Percentiles rank a stretch among this genome's conserved stretches.
phyloP scores from a whole-genome alignment of 176 grass and related monocot species.

The Pharus latifolius region DNA sequence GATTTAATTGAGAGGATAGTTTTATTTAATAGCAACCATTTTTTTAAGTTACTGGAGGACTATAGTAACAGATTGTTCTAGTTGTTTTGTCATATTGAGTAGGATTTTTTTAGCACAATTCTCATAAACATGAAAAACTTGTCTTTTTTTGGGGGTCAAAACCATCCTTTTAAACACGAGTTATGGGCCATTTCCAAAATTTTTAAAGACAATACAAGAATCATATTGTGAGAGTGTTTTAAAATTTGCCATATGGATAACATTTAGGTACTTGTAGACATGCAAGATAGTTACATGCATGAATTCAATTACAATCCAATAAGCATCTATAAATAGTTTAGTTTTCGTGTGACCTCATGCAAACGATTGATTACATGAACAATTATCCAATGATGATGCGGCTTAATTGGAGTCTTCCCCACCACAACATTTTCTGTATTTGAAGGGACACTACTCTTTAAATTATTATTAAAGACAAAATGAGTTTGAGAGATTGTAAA shows the following conservation, averaged over 20 bases:
- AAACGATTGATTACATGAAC: not conserved
- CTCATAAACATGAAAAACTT: no score
- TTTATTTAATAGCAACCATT: not conserved
- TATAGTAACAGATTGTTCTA: not conserved
- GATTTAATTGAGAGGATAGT: not conserved
- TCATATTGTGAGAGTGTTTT: no score
- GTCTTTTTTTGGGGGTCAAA: no score
- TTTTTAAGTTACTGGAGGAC: not conserved
- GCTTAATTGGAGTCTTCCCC: not conserved
- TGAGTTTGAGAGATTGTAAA: not conserved
- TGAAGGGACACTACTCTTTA: not conserved
- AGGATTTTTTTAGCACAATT: no score
- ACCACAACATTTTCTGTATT: not conserved
- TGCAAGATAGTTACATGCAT: not conserved
- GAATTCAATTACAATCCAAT: not conserved
- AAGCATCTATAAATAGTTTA: not conserved
- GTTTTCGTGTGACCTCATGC: not conserved
- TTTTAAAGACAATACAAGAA: not conserved
- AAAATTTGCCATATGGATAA: no score
- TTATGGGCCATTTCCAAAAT: no score
- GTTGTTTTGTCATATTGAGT: no score
- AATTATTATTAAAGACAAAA: not conserved
- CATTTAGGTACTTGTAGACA: not conserved
- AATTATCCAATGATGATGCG: not conserved
- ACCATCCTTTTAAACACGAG: no score